Evolutionary conservation across 805 yeast species (phyloP), one percentile per base, ranked within the genome.

Genomic region (Naumovozyma dairenensis): DNA sequence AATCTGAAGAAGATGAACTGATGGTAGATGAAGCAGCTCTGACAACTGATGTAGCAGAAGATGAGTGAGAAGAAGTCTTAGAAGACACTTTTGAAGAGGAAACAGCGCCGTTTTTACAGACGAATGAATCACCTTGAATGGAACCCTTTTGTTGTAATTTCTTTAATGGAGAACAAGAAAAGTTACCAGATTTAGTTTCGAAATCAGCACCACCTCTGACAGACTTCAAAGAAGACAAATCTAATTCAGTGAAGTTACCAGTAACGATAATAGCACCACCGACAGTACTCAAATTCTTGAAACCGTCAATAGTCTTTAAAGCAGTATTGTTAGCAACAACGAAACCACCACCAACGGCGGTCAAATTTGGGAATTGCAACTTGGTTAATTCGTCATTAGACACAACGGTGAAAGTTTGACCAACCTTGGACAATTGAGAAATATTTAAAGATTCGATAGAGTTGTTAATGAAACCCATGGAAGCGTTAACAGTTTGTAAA

Each of bases 121-220:
- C 71, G 69, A 75, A 87, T 49, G 74, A 68, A 69, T 85, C 85
- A 74, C 97, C 98, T 67, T 78, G 84, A 62, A 92, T 77, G 59
- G 72, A 83, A 64, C 93, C 92, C 51, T 71, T 69, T 55, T 66
- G 61, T 72, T 82, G 77, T 57, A 84, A 72, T 35, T 61, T 53
- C 62, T 80, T 72, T 69, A 87, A 85, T 36, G 71, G 67, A 43
- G 69, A 61, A 75, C 98, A 89, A 65, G 84, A 75, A 65, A 84
- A 76, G 53, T 80, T 79, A 34, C 52, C 40, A 58, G 83, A 80
- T 36, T 64, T 58, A 40, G 95, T 72, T 58, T 79, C 80, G 55
- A 92, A 70, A 55, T 67, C 66, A 65, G 87, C 92, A 62, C 94
- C 96, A 74, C 98, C 98, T 59, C 75, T 74, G 52, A 92, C 94